Percentiles rank a stretch among this genome's conserved stretches.
Evolutionary conservation across 2,329 filamentous ascomycete genomes (phyloP).

Genomic region (Ambrosiella beaveri): DNA sequence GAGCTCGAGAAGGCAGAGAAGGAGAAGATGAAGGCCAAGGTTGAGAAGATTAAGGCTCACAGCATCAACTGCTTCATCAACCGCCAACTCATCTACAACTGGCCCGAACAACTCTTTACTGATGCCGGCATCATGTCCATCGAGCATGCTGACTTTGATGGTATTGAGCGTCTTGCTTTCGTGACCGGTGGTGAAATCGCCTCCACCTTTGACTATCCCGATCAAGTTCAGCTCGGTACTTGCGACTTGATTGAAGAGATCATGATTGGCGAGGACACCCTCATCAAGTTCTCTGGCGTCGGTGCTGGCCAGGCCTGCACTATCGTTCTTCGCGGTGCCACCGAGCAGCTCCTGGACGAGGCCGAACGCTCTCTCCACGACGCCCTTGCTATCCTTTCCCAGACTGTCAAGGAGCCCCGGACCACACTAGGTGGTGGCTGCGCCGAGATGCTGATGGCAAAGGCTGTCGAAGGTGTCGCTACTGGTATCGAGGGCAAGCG

Average conservation of each 20-base stretch:
- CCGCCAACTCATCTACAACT: conserved; percentile 98
- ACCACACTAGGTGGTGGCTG: conserved; percentile 91
- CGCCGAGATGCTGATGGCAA: conserved; percentile 98
- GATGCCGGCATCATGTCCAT: conserved; percentile 97
- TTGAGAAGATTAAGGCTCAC: conserved; percentile 95
- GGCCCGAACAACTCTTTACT: conserved; percentile 96
- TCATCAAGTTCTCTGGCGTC: conserved; percentile 95
- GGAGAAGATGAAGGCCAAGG: conserved; percentile 99
- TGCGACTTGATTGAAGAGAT: conserved; percentile 96
- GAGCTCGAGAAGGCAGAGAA: conserved; percentile 95
- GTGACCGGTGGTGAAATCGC: conserved; percentile 96
- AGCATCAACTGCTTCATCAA: conserved; percentile 99
- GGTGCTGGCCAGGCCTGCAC: conserved; percentile 90
- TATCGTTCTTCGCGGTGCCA: conserved; percentile 87
- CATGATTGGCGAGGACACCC: conserved; percentile 91
- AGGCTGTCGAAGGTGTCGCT: conserved; percentile 84
- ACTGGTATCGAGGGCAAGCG: conserved; percentile 95
- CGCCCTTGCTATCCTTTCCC: conserved; percentile 84
- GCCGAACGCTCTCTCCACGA: conserved; percentile 92
- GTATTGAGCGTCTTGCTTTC: conserved; percentile 82
- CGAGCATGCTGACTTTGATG: conserved; percentile 97
- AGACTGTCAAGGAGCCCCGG: conserved; percentile 86
- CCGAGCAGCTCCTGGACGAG: conserved; percentile 91
- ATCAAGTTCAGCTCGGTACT: conserved; percentile 87
- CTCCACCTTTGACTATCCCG: conserved; percentile 94